Base-by-base conservation (phyloP, 2,329 filamentous ascomycete genomes). In the Blastomyces percursus region DNA sequence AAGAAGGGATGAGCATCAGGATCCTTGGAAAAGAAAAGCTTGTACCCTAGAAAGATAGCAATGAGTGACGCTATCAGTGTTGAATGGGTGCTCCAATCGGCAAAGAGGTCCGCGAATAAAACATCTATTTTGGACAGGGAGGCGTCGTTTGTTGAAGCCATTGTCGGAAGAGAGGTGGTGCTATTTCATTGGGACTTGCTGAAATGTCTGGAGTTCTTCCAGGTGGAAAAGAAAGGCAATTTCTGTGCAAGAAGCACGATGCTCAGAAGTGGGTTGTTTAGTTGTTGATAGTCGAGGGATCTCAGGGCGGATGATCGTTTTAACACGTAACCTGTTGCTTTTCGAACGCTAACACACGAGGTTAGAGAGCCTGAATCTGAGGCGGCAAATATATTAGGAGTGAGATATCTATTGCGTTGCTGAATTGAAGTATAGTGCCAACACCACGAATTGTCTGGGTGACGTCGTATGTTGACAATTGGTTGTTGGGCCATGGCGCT, bases 1-100 rank as follows among this genome's bases (percentile, higher is more conserved):
- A 97, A 83, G 75, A 96, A 86, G 42, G 94, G 93, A 75, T 97
- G 94, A 5, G 89, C 88, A 78, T 99, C 94, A 6, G 94, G 89
- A 61, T 96, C 93, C 64, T 85, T 83, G 59, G 84, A 82, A 65
- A 85, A 85, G 69, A 89, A 79, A 66, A 95, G 77, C 54, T 86
- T 83, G 75, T 90, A 91, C 63, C 86, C 81, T 62, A 93, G 75
- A 70, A 91, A 82, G 61, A 82, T 79, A 64, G 87, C 78, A 52
- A 96, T 79, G 64, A 84, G 71, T 30, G 87, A 83, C 55, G 85
- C 81, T 66, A 99, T 81, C 51, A 85, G 71, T 2, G 89, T 94
- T 38, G 90, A 90, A 78, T 88, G 89, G 67, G 83, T 76, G 73
- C 94, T 91, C 91, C 92, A 96, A 75, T 90, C 87, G 46, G 85